Evolutionary conservation across 306 rosid species (phyloP).

Genomic region (Begonia loranthoides): DNA sequence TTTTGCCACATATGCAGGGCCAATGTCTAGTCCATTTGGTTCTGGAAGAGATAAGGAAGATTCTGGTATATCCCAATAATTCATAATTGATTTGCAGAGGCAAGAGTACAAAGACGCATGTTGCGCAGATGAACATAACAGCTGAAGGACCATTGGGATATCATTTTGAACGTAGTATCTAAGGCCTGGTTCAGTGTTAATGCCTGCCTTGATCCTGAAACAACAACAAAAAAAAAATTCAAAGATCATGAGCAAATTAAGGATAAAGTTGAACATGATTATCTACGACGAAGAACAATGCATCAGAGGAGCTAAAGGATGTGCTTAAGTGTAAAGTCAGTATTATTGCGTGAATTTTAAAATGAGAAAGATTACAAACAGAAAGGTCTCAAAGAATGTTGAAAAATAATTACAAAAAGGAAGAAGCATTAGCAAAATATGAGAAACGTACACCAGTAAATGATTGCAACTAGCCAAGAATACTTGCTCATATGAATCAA

Average conservation of each 20-base stretch:
- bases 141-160: conserved; percentile 52
- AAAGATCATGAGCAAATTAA: conserved; percentile 16
- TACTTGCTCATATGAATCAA: conserved; percentile 60
- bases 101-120: conserved; percentile 39
- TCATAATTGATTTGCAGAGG: conserved; percentile 47
- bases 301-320: neutral
- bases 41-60: conserved; percentile 30
- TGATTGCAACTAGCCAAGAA: conserved; percentile 84
- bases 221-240: conserved; percentile 13
- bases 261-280: conserved; percentile 6
- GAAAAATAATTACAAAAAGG: conserved; percentile 2
- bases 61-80: conserved; percentile 58
- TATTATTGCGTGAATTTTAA: neutral
- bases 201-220: conserved; percentile 56
- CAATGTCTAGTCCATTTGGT: conserved; percentile 16
- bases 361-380: conserved; percentile 3
- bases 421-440: conserved; percentile 7
- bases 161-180: conserved; percentile 72
- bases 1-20: conserved; percentile 17
- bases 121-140: conserved; percentile 43
- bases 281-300: neutral
- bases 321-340: no score
- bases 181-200: conserved; percentile 34
- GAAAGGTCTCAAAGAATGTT: conserved; percentile 11
- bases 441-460: conserved; percentile 88